phyloP scores from a whole-genome alignment of 768 basidiomycete genomes.

The Macrolepiota dolichaula region DNA sequence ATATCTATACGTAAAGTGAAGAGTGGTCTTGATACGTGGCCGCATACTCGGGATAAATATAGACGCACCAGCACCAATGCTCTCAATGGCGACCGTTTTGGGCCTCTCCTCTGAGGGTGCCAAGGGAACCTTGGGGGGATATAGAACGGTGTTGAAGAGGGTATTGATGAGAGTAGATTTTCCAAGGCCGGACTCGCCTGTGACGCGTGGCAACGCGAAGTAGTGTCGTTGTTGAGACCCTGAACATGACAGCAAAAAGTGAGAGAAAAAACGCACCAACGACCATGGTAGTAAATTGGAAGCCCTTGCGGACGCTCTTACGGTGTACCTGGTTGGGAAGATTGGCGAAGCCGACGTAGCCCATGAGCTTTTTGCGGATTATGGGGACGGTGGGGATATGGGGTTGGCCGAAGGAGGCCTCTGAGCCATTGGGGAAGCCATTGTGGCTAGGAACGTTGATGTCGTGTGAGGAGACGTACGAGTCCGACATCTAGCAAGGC shows the following conservation, averaged over 20 bases:
- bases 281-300: conserved; percentile 99
- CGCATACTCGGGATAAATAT: conserved; percentile 21
- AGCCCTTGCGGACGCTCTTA: conserved; percentile 96
- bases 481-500: conserved; percentile 66
- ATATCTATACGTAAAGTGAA: conserved; percentile 66
- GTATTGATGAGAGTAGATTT: conserved; percentile 99
- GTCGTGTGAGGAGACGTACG: conserved; percentile 68
- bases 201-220: conserved; percentile 19
- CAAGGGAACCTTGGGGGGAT: conserved; percentile 81
- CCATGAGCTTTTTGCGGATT: conserved; percentile 90
- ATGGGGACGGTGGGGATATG: conserved; percentile 40
- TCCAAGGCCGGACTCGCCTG: conserved; percentile 96
- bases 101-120: conserved; percentile 84
- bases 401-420: conserved; percentile 50
- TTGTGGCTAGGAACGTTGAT: conserved; percentile 40
- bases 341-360: conserved; percentile 96
- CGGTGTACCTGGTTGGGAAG: conserved; percentile 99
- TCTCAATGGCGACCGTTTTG: conserved; percentile 96
- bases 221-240: conserved; percentile 20
- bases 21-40: conserved; percentile 21
- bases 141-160: conserved; percentile 94
- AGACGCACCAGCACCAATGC: conserved; percentile 89
- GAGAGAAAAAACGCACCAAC: conserved; percentile 71
- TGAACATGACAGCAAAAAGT: conserved; percentile 9
- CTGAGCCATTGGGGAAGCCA: conserved; percentile 60